Percentiles rank a stretch among this genome's conserved stretches.
Conservation (phyloP, 148 eudicot genomes). For the Cornus suecica region DNA sequence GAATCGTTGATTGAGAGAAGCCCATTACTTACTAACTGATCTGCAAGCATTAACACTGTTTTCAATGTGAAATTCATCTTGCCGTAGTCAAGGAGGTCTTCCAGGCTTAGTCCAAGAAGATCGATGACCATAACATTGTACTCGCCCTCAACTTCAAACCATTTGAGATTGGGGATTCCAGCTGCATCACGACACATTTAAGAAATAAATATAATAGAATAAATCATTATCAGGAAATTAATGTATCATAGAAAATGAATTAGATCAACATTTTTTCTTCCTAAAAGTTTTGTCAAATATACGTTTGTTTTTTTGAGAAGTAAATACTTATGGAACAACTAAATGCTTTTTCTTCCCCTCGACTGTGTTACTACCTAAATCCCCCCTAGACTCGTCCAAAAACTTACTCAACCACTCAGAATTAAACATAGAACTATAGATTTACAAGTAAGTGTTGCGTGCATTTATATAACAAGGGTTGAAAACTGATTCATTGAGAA, state of each 20-base stretch:
- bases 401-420: background rate
- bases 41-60: slow-evolving; percentile 36
- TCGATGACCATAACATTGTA: slow-evolving; percentile 41
- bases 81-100: slow-evolving; percentile 37
- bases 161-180: slow-evolving; percentile 32
- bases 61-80: slow-evolving; percentile 30
- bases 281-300: background rate
- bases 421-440: background rate
- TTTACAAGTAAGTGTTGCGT: background rate
- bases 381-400: background rate
- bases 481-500: background rate
- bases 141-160: slow-evolving; percentile 40
- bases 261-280: too few species aligned
- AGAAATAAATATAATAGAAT: background rate
- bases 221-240: background rate
- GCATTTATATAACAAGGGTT: background rate
- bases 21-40: slow-evolving; percentile 28
- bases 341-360: background rate
- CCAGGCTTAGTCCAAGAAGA: slow-evolving; percentile 42
- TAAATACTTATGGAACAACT: background rate
- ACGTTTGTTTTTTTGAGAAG: too few species aligned
- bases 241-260: background rate
- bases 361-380: background rate
- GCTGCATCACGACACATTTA: slow-evolving; percentile 15
- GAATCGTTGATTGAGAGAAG: background rate